Base-by-base conservation (phyloP, 495 filamentous ascomycete species). In the Cenococcum geophilum region DNA sequence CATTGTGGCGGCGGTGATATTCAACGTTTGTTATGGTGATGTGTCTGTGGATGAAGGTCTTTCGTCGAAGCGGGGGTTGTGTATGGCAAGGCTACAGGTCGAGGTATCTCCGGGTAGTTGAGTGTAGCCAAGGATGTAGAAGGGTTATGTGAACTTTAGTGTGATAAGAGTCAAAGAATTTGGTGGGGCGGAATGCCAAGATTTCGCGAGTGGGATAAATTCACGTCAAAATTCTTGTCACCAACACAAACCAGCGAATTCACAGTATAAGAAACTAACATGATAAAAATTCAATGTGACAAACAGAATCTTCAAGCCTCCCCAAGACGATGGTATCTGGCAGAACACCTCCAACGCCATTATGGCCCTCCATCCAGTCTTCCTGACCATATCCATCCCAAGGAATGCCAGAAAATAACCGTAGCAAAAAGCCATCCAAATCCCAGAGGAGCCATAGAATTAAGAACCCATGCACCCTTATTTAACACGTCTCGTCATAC, bases 1-100 rank as follows among this genome's bases (percentile, higher is more conserved):
- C 92, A 97, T 98, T 62, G 45, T 66, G 57, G 68, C 55, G 62
- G 56, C 66, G 34, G n/a, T 1, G 11, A 45, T 45, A 16, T 45
- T 4, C 40, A 45, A 18, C 18, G 40, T 4, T 14, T 14, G 40
- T 16, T 45, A 14, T 4, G 40, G 11, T 32, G 27, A 32, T 32
- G 27, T 32, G 27, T 6, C 27, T 32, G 27, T 32, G 27, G 6
- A 32, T 32, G 27, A 6, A 32, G 27, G 27, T 32, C 27, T 32
- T 32, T 32, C 27, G 3, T 3, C 27, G 27, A 2, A 6, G 27
- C 27, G 27, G 6, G 27, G 27, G 27, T 32, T 32, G 6, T 2
- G 27, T 32, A 32, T 32, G 27, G 2, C 27, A 32, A 32, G 27
- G 27, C 27, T 3, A 6, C 27, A 32, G 27, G 27, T 32, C 27